Base-by-base conservation (phyloP, 2,329 filamentous ascomycete species). In the Incumbomyces delicatus region DNA sequence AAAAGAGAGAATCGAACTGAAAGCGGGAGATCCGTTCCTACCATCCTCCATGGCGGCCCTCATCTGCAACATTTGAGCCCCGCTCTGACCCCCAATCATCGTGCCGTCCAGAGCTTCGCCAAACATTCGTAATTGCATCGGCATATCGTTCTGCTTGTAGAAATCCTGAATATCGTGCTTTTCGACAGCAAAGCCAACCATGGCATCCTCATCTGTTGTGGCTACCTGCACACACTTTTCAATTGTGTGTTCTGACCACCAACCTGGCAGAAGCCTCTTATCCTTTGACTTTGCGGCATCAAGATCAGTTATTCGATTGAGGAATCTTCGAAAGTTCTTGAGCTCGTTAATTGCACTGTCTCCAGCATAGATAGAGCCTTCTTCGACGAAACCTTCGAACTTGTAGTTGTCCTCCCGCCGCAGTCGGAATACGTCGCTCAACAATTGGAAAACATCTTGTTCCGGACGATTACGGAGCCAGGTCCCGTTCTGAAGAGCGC, bases 101-200 rank as follows among this genome's bases (percentile, higher is more conserved):
- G 27, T 41, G 39, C 39, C 39, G n/a, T 41, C 39, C 10, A 41
- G 17, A n/a, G 13, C 14, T 53, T 75, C 69, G 2, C 60, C 67
- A 16, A 75, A 58, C 65, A 76, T 69, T 12, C 72, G 63, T 41
- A 76, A 58, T 61, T 75, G 69, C 69, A 74, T 72, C 2, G 72
- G 67, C 49, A 74, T 72, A 2, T 53, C 54, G 1, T 44, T 4
- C 41, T 75, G 65, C 2, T 64, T 63, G 40, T 75, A 76, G 41
- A 69, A 62, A 17, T 68, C 60, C 5, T 63, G 60, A 29, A 74
- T 31, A 37, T 50, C 48, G 22, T 29, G 17, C 35, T 53, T 53
- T 30, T 44, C 41, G 22, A 49, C 34, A 7, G 46, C 43, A 37
- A 16, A 37, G 18, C 41, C 20, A 36, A 53, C 32, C 30, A 46